Percentiles rank a stretch among this genome's conserved stretches.
phyloP scores from a whole-genome alignment of 192 early-diverging fungal genomes.

The Coemansia sp. region DNA sequence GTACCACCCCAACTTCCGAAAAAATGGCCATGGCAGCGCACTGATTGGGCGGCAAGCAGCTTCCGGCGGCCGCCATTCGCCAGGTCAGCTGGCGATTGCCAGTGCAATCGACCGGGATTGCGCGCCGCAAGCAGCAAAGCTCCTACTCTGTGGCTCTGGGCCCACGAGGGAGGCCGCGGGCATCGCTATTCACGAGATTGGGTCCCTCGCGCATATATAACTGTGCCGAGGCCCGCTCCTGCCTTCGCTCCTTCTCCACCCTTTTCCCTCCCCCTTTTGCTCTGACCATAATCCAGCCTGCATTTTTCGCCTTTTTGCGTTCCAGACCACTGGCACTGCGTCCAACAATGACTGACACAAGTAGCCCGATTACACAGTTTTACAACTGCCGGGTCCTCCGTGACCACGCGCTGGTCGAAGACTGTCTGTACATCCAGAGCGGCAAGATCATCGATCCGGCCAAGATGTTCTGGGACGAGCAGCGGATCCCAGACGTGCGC shows the following conservation, averaged over 20 bases:
- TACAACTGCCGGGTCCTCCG: constrained; percentile 71
- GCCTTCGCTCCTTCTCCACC: not conserved
- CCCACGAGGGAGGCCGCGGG: not conserved
- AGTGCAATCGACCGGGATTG: not conserved
- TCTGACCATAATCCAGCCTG: not conserved
- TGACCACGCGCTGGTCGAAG: constrained; percentile 69
- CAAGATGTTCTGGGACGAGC: constrained; percentile 63
- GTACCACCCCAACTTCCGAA: not conserved
- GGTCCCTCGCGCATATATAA: not conserved
- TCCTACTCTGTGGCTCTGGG: not conserved
- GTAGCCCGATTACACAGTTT: constrained; percentile 59
- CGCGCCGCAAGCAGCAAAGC: not conserved
- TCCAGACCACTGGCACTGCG: not conserved
- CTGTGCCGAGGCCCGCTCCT: not conserved
- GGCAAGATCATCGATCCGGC: constrained; percentile 77
- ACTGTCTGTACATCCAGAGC: constrained; percentile 69
- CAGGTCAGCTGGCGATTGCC: constrained; percentile 9
- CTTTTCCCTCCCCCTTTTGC: not conserved
- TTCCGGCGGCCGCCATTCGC: not conserved
- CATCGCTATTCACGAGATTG: not conserved
- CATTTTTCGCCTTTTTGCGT: not conserved
- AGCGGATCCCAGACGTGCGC: constrained; percentile 59
- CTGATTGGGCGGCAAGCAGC: constrained; percentile 1
- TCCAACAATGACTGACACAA: constrained; percentile 4
- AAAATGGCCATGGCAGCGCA: constrained; percentile 5